phyloP scores from a whole-genome alignment of 108 stramenopile genomes.

The Skeletonema costatum region DNA sequence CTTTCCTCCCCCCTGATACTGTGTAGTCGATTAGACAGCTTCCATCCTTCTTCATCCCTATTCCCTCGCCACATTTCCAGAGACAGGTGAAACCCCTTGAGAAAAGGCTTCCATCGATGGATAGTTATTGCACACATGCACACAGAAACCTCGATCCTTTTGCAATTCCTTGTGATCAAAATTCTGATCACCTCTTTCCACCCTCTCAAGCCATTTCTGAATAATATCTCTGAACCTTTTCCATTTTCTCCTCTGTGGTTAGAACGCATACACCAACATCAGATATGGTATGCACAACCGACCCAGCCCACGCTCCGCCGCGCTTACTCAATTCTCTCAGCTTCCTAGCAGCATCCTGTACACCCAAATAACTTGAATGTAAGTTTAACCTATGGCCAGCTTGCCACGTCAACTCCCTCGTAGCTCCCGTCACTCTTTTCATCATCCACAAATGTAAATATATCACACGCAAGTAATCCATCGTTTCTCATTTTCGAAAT shows the following conservation, averaged over 20 bases:
- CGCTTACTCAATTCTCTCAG: neutral
- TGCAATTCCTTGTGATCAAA: constrained; percentile 2
- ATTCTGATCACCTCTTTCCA: neutral
- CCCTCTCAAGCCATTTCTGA: neutral
- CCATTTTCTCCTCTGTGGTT: constrained; percentile 41
- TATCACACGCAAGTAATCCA: constrained; percentile 32
- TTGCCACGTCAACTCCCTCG: constrained; percentile 1
- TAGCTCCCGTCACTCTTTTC: constrained; percentile 16
- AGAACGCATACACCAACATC: constrained; percentile 19
- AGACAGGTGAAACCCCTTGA: constrained; percentile 17
- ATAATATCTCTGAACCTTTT: constrained; percentile 12
- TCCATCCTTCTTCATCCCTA: constrained; percentile 21
- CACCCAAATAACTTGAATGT: constrained; percentile 23
- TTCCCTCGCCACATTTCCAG: constrained; percentile 5
- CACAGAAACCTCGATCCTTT: constrained; percentile 8
- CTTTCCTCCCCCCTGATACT: too few relatives aligned
- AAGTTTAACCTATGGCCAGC: constrained; percentile 11
- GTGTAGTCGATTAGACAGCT: neutral
- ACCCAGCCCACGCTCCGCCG: constrained; percentile 39
- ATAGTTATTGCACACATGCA: neutral
- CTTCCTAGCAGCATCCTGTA: constrained; percentile 53
- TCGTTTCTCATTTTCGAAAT: constrained; percentile 14
- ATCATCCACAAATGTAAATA: constrained; percentile 46
- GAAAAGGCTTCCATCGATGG: constrained; percentile 7
- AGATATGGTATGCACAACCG: neutral